Evolutionary conservation across 306 rosid genomes (phyloP).

Genomic region (Quercus cerris): DNA sequence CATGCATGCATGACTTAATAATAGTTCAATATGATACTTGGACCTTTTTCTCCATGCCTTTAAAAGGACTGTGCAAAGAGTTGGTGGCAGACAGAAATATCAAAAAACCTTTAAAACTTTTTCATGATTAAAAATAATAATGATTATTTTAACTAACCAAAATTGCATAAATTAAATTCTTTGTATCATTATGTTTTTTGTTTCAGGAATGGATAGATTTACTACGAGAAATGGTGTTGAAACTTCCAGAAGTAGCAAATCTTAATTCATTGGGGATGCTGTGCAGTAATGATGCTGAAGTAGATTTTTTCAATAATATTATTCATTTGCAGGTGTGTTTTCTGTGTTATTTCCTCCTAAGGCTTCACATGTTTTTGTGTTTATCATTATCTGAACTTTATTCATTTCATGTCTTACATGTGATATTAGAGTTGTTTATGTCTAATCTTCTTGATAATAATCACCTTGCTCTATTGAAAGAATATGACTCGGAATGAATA

Average conservation of each 20-base stretch:
- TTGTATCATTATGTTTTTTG: constrained; percentile 17
- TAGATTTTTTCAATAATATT: constrained; percentile 69
- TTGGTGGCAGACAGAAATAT: neutral
- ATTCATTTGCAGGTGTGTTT: constrained; percentile 67
- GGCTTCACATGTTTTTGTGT: neutral
- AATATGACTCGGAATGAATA: neutral
- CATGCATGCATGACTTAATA: too few relatives aligned
- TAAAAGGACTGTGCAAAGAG: too few relatives aligned
- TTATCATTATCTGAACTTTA: neutral
- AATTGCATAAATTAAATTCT: neutral
- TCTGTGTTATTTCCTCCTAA: neutral
- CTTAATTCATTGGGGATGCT: constrained; percentile 54
- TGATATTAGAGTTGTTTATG: too few relatives aligned
- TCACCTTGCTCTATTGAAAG: neutral
- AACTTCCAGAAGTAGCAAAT: constrained; percentile 65
- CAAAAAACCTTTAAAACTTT: neutral
- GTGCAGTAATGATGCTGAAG: constrained; percentile 62
- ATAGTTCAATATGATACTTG: too few relatives aligned
- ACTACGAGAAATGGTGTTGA: constrained; percentile 75
- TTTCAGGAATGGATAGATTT: constrained; percentile 87
- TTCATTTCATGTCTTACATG: neutral
- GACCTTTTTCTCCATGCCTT: too few relatives aligned
- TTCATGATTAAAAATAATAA: neutral
- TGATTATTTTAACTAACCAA: neutral
- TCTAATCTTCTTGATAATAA: neutral